Conservation (phyloP, 106 monocot species). For the Allium sativum region DNA sequence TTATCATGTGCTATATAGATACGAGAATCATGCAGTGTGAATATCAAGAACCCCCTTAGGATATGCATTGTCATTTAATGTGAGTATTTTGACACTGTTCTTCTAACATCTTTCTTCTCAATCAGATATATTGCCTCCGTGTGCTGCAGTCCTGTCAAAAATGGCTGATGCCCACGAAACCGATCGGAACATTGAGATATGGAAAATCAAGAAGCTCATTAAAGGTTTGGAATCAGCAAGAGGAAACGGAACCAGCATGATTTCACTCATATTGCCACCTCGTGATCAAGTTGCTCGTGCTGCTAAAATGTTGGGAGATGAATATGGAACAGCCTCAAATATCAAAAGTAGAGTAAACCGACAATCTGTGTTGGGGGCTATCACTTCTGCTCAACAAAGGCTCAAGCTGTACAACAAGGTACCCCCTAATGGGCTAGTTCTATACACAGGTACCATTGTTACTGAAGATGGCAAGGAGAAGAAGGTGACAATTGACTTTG, state of each 20-base stretch:
- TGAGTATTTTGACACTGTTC: too few species aligned
- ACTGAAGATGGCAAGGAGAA: conserved; percentile 38
- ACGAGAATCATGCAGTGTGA: too few species aligned
- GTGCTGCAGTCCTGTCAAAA: background rate
- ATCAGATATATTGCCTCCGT: background rate
- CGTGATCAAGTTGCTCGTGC: conserved; percentile 18
- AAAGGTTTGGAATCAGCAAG: conserved; percentile 48
- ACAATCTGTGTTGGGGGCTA: conserved; percentile 30
- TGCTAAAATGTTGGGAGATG: conserved; percentile 23
- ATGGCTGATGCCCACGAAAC: conserved; percentile 27
- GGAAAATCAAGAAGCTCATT: conserved; percentile 48
- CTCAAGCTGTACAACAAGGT: conserved; percentile 20
- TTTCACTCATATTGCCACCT: conserved; percentile 23
- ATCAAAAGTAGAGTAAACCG: conserved; percentile 47
- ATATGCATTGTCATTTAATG: too few species aligned
- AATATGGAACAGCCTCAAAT: conserved; percentile 22
- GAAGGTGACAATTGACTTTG: conserved; percentile 33
- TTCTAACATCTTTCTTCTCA: too few species aligned
- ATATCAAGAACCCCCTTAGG: too few species aligned
- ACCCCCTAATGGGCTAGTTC: conserved; percentile 28
- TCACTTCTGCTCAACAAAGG: conserved; percentile 45
- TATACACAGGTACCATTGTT: conserved; percentile 46
- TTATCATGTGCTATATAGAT: too few species aligned
- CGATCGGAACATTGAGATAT: conserved; percentile 28
- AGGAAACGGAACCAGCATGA: conserved; percentile 60